phyloP scores from a whole-genome alignment of 352 stramenopile genomes.

The Aphanomyces stellatus region DNA sequence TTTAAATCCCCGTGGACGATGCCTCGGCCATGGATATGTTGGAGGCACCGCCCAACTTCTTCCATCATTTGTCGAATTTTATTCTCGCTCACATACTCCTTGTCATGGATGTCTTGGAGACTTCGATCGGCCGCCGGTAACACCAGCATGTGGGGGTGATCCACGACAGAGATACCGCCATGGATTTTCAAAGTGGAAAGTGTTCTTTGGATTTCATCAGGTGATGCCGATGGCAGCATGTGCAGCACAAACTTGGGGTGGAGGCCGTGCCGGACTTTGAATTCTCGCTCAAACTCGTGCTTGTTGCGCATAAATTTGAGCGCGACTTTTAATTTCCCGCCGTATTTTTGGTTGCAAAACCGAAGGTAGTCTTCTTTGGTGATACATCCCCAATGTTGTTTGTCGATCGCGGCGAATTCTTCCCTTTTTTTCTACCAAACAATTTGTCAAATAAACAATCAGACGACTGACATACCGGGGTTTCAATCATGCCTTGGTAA shows the following conservation, averaged over 20 bases:
- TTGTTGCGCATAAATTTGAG: neutral
- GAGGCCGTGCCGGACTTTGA: neutral
- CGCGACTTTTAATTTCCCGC: neutral
- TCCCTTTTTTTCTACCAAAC: no score
- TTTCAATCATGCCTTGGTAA: neutral
- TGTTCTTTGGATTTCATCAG: neutral
- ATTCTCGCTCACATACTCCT: neutral
- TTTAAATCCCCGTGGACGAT: conserved; percentile 25
- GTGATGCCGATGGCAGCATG: neutral
- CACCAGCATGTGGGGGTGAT: neutral
- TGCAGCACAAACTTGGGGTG: neutral
- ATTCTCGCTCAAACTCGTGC: neutral
- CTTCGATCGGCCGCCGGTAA: neutral
- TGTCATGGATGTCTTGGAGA: neutral
- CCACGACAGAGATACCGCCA: neutral
- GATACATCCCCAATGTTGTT: neutral
- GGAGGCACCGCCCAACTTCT: neutral
- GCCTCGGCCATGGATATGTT: neutral
- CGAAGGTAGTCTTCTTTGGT: neutral
- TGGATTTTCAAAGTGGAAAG: neutral
- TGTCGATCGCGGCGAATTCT: neutral
- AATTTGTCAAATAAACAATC: no score
- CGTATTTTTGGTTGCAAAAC: neutral
- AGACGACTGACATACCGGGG: no score
- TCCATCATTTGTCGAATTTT: neutral